A percentile compares a stretch with the other conserved stretches of the same genome.
Conservation (phyloP, 1,139 yeast genomes). For the Geotrichum restrictum region DNA sequence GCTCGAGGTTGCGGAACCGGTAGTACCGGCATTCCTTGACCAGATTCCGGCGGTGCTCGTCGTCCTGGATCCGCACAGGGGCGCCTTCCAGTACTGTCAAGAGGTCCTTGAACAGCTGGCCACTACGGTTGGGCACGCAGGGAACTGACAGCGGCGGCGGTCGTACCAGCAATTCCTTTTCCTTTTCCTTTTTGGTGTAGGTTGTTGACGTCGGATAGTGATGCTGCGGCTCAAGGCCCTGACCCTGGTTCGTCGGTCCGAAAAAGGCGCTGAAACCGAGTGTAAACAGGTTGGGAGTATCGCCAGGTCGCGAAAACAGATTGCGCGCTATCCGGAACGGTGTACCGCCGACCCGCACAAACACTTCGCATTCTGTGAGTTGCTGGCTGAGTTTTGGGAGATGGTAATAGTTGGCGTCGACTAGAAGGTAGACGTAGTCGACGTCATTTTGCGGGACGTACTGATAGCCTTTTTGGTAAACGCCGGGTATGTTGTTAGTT, state of each 20-base stretch:
- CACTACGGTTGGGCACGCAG: conserved; percentile 51
- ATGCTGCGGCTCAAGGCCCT: no score
- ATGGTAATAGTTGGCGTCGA: conserved; percentile 73
- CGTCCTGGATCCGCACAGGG: conserved; percentile 45
- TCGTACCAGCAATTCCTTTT: conserved; percentile 43
- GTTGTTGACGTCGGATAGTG: no score
- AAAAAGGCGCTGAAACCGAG: conserved; percentile 53
- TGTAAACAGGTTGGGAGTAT: conserved; percentile 72
- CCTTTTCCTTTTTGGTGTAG: no score
- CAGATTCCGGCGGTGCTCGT: conserved; percentile 54
- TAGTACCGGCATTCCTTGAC: conserved; percentile 72
- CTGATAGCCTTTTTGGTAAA: conserved; percentile 47
- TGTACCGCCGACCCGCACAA: conserved; percentile 57
- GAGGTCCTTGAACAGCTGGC: conserved; percentile 57
- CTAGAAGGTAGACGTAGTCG: conserved; percentile 57
- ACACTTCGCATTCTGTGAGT: conserved; percentile 54
- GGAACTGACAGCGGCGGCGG: conserved; percentile 76
- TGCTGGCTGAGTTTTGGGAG: conserved; percentile 53
- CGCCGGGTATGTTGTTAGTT: not conserved
- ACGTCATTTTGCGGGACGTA: conserved; percentile 55
- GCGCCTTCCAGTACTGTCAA: conserved; percentile 57
- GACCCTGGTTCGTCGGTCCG: no score
- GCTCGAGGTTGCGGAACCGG: conserved; percentile 71
- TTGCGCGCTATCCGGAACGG: conserved; percentile 57
- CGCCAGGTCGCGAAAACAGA: conserved; percentile 57